A percentile compares a stretch with the other conserved stretches of the same genome.
These are phyloP conservation scores for Russula dissimulans DNA, from an alignment of 768 basidiomycete genomes.

Conservation along the genomic window DNA sequence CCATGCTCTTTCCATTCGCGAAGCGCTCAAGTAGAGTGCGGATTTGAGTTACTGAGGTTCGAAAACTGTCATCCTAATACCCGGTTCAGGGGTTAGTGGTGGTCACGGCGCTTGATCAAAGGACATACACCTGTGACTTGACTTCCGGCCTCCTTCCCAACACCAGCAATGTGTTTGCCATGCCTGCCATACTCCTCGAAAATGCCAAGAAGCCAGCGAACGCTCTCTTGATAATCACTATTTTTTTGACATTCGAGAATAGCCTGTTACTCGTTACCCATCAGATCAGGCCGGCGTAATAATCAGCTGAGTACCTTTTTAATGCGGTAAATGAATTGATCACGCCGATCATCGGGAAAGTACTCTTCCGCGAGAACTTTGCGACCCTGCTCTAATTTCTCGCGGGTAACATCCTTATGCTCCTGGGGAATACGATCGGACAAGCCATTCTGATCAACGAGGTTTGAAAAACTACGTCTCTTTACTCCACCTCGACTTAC, in stretches of 20 bases:
- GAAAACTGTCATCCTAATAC: conserved; percentile 45
- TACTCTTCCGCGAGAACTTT: conserved; percentile 72
- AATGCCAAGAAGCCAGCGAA: conserved; percentile 61
- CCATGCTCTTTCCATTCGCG: conserved; percentile 63
- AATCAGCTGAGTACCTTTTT: conserved; percentile 58
- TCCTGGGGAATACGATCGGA: conserved; percentile 57
- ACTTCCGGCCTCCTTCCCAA: conserved; percentile 26
- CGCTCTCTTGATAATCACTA: conserved; percentile 75
- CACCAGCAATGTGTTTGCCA: conserved; percentile 33
- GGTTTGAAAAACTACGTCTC: neutral
- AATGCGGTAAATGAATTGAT: conserved; percentile 85
- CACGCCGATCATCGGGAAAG: conserved; percentile 84
- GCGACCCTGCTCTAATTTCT: conserved; percentile 49
- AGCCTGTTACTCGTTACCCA: conserved; percentile 33
- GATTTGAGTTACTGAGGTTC: conserved; percentile 50
- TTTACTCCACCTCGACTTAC: conserved; percentile 13
- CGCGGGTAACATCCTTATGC: conserved; percentile 48
- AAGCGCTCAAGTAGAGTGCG: conserved; percentile 86
- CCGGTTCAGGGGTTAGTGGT: conserved; percentile 6
- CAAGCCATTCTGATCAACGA: conserved; percentile 30
- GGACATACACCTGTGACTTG: conserved; percentile 23
- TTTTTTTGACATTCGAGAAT: conserved; percentile 91
- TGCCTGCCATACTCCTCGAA: conserved; percentile 54
- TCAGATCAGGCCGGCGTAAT: neutral
- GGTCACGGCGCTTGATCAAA: conserved; percentile 15